Evolutionary conservation across 306 rosid genomes (phyloP).

Genomic region (Betula pendula): DNA sequence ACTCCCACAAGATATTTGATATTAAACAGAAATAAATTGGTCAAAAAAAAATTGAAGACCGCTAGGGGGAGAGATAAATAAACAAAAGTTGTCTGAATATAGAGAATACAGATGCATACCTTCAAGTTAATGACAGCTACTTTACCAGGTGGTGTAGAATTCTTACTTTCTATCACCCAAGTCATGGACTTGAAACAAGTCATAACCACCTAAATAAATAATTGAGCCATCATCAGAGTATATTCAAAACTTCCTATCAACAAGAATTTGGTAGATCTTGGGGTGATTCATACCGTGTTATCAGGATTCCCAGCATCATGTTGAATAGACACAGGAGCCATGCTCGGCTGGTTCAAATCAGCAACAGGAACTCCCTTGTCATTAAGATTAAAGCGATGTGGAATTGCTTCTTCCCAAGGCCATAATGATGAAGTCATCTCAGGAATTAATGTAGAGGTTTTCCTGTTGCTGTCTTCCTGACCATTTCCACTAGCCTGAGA

Average conservation of each 20-base stretch:
- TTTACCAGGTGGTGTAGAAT: constrained; percentile 49
- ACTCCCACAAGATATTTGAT: not conserved
- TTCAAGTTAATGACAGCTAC: constrained; percentile 70
- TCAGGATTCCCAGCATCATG: constrained; percentile 51
- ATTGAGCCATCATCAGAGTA: constrained; percentile 15
- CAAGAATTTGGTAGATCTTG: not conserved
- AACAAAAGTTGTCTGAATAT: not conserved
- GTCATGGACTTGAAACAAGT: constrained; percentile 77
- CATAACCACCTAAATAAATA: constrained; percentile 60
- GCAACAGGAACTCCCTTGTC: constrained; percentile 57
- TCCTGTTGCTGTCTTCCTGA: constrained; percentile 60
- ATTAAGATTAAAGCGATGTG: constrained; percentile 56
- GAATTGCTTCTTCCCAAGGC: constrained; percentile 66
- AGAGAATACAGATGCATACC: constrained; percentile 40
- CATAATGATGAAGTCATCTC: constrained; percentile 48
- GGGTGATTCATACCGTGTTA: constrained; percentile 49
- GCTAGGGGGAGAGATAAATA: not conserved
- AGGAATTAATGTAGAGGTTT: constrained; percentile 35
- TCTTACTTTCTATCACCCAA: constrained; percentile 72
- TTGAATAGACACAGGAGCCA: constrained; percentile 58
- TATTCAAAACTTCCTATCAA: not conserved
- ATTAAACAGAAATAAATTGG: not conserved
- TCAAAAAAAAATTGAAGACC: constrained; percentile 9
- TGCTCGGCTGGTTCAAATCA: constrained; percentile 50
- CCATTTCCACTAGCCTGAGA: constrained; percentile 49